Conservation (phyloP, 148 eudicot species). For the Amaranthus hypochondriacus region DNA sequence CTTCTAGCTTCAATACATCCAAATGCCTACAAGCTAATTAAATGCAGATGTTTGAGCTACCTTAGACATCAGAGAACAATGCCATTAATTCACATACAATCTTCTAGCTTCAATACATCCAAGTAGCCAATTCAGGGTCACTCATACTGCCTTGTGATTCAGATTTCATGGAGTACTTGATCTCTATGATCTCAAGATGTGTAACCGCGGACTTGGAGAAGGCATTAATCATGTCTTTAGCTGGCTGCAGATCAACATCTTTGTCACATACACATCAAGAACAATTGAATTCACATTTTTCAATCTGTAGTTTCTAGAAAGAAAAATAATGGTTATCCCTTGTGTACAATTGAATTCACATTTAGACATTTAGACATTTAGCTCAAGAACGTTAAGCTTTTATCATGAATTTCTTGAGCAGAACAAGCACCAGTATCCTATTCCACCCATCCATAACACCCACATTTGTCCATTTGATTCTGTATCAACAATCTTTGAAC, state of each 20-base stretch:
- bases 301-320: conserved; percentile 4
- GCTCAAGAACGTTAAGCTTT: too few species aligned
- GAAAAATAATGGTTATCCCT: not conserved
- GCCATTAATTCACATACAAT: too few species aligned
- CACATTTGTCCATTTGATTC: not conserved
- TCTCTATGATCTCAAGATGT: conserved; percentile 4
- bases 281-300: not conserved
- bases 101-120: not conserved
- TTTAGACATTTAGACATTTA: too few species aligned
- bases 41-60: too few species aligned
- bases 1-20: too few species aligned
- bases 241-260: not conserved
- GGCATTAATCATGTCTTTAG: conserved; percentile 9
- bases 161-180: not conserved
- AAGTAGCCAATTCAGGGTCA: not conserved
- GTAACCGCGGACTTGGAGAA: conserved; percentile 8
- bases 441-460: not conserved
- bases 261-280: not conserved
- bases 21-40: too few species aligned
- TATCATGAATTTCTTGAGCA: not conserved
- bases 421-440: not conserved
- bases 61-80: too few species aligned
- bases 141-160: not conserved
- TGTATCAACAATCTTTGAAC: not conserved
- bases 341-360: too few species aligned